Evolutionary conservation across 768 basidiomycete genomes (phyloP).

Genomic region (Russula virescens): DNA sequence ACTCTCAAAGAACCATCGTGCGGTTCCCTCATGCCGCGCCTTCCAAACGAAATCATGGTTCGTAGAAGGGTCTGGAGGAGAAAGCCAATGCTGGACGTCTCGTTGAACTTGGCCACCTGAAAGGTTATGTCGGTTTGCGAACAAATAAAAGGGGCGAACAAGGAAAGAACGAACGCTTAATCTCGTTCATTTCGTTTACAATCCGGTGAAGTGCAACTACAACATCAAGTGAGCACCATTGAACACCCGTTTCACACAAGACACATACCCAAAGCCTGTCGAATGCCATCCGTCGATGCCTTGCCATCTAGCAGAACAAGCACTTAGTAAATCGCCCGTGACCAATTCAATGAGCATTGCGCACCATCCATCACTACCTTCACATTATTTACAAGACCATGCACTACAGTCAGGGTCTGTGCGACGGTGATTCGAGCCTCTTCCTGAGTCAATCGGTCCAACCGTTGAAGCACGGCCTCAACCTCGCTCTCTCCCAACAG

Average conservation of each 20-base stretch:
- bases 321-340: neutral
- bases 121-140: too few species aligned
- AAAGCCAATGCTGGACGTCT: neutral
- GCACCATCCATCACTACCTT: neutral
- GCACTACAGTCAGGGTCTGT: neutral
- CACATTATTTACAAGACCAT: neutral
- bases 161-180: neutral
- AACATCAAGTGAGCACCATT: neutral
- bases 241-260: neutral
- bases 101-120: neutral
- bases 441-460: neutral
- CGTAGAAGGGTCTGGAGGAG: neutral
- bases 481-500: conserved; percentile 1
- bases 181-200: neutral
- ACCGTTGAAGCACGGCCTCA: neutral
- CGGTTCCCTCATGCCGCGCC: neutral
- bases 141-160: too few species aligned
- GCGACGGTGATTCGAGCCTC: neutral
- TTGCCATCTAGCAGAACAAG: neutral
- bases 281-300: neutral
- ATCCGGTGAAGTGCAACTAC: neutral
- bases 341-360: neutral
- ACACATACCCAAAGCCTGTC: neutral
- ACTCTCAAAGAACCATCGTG: neutral
- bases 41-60: neutral